Evolutionary conservation across 1,139 yeast genomes (phyloP).

Genomic region (Yamadazyma membranifaciens): DNA sequence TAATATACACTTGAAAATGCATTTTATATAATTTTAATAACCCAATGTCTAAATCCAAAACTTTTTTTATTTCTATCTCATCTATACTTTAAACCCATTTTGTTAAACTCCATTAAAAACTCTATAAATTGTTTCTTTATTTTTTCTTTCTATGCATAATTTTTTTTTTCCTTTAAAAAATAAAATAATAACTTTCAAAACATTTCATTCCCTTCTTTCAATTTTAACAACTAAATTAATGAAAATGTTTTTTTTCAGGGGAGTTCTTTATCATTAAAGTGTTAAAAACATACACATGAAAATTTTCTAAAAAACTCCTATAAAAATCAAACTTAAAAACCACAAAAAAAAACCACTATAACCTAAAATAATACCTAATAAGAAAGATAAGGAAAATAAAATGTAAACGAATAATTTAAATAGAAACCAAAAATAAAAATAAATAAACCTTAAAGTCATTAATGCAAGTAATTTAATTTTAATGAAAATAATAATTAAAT

Average conservation of each 20-base stretch:
- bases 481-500: neutral
- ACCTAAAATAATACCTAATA: conserved; percentile 5
- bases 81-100: conserved; percentile 19
- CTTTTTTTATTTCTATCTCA: conserved; percentile 11
- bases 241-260: neutral
- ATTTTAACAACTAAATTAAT: neutral
- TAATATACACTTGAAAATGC: conserved; percentile 25
- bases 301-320: conserved; percentile 3
- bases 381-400: conserved; percentile 13
- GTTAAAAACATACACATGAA: neutral
- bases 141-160: too few species aligned
- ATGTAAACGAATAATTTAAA: conserved; percentile 11
- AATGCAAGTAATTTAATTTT: conserved; percentile 23
- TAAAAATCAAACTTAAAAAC: conserved; percentile 9
- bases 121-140: neutral
- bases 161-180: conserved; percentile 1
- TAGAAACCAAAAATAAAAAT: conserved; percentile 9
- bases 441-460: conserved; percentile 11
- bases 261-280: conserved; percentile 3
- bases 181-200: too few species aligned
- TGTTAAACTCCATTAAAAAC: conserved; percentile 13
- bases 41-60: conserved; percentile 44
- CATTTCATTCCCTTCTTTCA: conserved; percentile 4
- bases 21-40: conserved; percentile 24
- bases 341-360: conserved; percentile 6